Conservation (phyloP, 768 basidiomycete genomes). For the Russula lepida region DNA sequence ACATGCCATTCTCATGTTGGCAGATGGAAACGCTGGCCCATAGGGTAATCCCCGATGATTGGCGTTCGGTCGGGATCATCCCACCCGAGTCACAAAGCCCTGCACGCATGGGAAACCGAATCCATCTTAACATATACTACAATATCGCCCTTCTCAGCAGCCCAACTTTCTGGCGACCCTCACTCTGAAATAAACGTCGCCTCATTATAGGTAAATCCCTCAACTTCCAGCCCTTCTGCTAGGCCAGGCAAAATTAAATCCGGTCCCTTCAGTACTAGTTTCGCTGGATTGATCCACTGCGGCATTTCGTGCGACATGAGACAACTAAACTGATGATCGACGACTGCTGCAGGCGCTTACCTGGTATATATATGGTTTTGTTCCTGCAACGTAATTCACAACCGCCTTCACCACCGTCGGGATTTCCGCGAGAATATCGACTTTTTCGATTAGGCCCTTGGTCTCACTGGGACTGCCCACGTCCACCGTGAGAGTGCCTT, state of each 20-base stretch:
- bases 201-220: conserved; percentile 78
- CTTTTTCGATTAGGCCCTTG: conserved; percentile 80
- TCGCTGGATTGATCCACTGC: conserved; percentile 53
- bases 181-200: conserved; percentile 74
- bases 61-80: neutral
- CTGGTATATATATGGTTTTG: conserved; percentile 93
- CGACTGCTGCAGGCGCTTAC: conserved; percentile 35
- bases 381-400: conserved; percentile 87
- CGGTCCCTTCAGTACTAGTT: conserved; percentile 39
- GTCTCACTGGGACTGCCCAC: conserved; percentile 51
- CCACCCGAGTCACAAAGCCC: neutral
- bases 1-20: neutral
- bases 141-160: too few species aligned
- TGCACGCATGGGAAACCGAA: neutral
- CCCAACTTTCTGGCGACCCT: neutral
- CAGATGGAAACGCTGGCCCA: neutral
- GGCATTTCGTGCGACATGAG: neutral
- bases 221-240: conserved; percentile 37
- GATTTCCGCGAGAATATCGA: conserved; percentile 92
- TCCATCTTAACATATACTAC: neutral
- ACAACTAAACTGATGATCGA: neutral
- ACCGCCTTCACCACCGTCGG: conserved; percentile 88
- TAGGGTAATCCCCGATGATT: neutral
- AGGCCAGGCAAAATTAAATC: conserved; percentile 35
- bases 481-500: conserved; percentile 48